Percentiles rank a stretch among this genome's conserved stretches.
Conservation (phyloP, 148 eudicot species). For the Pouteria glomerata region DNA sequence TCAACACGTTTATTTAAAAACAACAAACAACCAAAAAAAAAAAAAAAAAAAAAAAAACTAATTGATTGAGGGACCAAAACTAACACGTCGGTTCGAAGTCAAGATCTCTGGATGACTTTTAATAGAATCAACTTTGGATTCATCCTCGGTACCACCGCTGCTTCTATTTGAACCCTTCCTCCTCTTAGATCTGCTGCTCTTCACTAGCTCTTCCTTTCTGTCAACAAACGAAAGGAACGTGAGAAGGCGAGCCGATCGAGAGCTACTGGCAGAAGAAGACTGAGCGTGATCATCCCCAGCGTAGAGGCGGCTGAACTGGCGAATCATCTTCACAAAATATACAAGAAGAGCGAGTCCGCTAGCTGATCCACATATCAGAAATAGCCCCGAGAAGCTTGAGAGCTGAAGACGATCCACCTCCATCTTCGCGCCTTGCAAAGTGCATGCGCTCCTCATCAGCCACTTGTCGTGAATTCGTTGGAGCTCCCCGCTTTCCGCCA, state of each 20-base stretch:
- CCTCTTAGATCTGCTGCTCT: conserved; percentile 37
- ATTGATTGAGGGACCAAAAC: conserved; percentile 9
- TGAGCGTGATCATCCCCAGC: conserved; percentile 17
- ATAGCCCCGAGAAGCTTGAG: conserved; percentile 56
- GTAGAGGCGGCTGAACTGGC: conserved; percentile 33
- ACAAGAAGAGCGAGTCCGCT: conserved; percentile 44
- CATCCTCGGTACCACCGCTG: conserved; percentile 4
- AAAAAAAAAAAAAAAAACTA: no score
- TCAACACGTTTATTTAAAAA: no score
- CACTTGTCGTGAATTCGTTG: conserved; percentile 80
- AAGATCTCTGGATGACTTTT: conserved; percentile 9
- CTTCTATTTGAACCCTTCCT: conserved; percentile 31
- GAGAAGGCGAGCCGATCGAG: conserved; percentile 32
- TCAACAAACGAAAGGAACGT: conserved; percentile 55
- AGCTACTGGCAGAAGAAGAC: conserved; percentile 11
- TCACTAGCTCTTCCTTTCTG: conserved; percentile 48
- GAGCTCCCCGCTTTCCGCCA: conserved; percentile 69
- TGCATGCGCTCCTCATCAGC: conserved; percentile 65
- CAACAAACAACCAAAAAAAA: no score
- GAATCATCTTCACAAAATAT: conserved; percentile 26
- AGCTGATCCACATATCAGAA: conserved; percentile 47
- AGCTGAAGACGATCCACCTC: conserved; percentile 50
- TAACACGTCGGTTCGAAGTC: conserved; percentile 4
- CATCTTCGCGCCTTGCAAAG: conserved; percentile 43
- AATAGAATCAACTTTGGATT: background rate